Percentiles rank a stretch among this genome's conserved stretches.
Evolutionary conservation across 192 early-diverging fungal species (phyloP).

Genomic region (Entophlyctis helioformis): DNA sequence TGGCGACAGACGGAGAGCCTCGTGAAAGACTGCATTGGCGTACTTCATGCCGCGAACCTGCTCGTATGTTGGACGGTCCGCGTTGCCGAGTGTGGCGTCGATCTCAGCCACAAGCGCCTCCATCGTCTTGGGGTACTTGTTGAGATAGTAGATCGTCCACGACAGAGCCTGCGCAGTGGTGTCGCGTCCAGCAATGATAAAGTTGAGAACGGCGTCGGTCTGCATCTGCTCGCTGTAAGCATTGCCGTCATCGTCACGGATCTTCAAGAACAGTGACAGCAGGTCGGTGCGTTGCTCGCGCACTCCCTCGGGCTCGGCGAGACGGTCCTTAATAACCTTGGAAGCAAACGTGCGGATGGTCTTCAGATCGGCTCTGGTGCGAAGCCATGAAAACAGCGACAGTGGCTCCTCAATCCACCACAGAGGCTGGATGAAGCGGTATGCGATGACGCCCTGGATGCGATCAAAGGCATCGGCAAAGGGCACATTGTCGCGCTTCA

Average conservation of each 20-base stretch:
- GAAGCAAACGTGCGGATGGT: conserved; percentile 12
- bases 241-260: conserved; percentile 10
- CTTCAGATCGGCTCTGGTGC: conserved; percentile 5
- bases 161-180: conserved; percentile 42
- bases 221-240: conserved; percentile 13
- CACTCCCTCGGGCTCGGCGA: not conserved
- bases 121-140: conserved; percentile 18
- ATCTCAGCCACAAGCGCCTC: conserved; percentile 18
- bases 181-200: conserved; percentile 37
- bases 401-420: conserved; percentile 9
- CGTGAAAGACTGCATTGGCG: conserved; percentile 39
- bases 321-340: conserved; percentile 9
- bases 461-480: conserved; percentile 23
- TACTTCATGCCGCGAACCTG: conserved; percentile 33
- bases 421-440: conserved; percentile 12
- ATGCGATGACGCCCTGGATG: too few species aligned
- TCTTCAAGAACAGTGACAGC: conserved; percentile 17
- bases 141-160: conserved; percentile 38
- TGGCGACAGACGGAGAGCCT: conserved; percentile 55
- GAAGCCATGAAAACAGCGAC: too few species aligned
- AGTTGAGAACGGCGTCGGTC: conserved; percentile 23
- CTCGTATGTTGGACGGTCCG: conserved; percentile 15
- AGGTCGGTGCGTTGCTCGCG: conserved; percentile 14
- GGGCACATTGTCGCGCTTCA: too few species aligned
- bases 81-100: conserved; percentile 1